A percentile compares a stretch with the other conserved stretches of the same genome.
Evolutionary conservation across 129 eudicot species (phyloP).

Genomic region (Pittosporum tobira): DNA sequence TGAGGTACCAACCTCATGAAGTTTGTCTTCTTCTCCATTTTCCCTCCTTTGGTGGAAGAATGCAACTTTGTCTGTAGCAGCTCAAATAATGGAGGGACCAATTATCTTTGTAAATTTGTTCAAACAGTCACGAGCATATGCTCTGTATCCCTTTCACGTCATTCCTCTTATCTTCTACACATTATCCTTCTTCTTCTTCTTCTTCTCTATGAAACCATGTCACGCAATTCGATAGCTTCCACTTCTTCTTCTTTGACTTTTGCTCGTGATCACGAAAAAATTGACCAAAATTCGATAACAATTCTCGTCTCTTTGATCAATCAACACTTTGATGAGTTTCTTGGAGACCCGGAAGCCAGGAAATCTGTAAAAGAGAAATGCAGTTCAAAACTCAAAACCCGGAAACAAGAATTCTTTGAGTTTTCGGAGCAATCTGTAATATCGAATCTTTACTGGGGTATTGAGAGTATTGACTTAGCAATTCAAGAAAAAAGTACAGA

Average conservation of each 20-base stretch:
- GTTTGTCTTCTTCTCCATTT: neutral
- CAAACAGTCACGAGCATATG: constrained; percentile 32
- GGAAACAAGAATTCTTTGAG: constrained; percentile 40
- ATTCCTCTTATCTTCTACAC: constrained; percentile 9
- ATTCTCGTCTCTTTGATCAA: constrained; percentile 32
- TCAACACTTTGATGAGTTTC: constrained; percentile 29
- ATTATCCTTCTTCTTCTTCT: constrained; percentile 3
- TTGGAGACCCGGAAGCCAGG: constrained; percentile 23
- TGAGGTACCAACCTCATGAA: constrained; percentile 5
- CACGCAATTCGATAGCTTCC: constrained; percentile 41
- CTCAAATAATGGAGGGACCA: constrained; percentile 24
- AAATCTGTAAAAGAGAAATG: constrained; percentile 39
- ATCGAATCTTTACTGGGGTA: constrained; percentile 56
- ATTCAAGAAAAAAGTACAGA: constrained; percentile 11
- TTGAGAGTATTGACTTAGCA: constrained; percentile 41
- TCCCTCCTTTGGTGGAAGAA: constrained; percentile 16
- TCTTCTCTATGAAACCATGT: constrained; percentile 19
- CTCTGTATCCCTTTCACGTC: constrained; percentile 5
- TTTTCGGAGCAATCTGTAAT: constrained; percentile 42
- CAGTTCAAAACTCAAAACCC: constrained; percentile 31
- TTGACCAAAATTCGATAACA: constrained; percentile 32
- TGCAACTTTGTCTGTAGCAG: constrained; percentile 31
- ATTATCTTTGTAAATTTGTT: constrained; percentile 30
- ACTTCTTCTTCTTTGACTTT: constrained; percentile 16
- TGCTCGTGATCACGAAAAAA: constrained; percentile 14